Evolutionary conservation across 371 early-diverging fungal species (phyloP).

Genomic region (Rhizopus microsporus): DNA sequence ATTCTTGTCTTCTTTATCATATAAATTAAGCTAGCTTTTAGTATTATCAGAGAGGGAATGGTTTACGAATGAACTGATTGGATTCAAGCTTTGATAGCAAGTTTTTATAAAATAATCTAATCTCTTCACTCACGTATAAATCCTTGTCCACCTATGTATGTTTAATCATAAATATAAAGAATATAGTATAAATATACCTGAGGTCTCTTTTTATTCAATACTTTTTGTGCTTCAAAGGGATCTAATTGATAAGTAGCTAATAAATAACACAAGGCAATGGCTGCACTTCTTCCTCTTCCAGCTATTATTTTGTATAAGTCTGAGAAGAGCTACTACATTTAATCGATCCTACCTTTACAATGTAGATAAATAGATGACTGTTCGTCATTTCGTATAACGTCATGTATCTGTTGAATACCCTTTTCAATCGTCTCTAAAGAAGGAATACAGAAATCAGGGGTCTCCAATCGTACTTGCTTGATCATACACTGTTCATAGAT

Average conservation of each 20-base stretch:
- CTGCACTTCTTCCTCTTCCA: conserved; percentile 50
- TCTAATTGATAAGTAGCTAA: conserved; percentile 33
- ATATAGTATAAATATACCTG: conserved; percentile 26
- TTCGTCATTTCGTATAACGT: conserved; percentile 14
- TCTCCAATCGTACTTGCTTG: conserved; percentile 38
- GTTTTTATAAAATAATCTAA: conserved; percentile 41
- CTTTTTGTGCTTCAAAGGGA: conserved; percentile 29
- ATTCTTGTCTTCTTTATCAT: too few species aligned
- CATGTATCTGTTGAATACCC: conserved; percentile 28
- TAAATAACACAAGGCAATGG: conserved; percentile 44
- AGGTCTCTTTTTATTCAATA: conserved; percentile 32
- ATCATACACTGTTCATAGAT: conserved; percentile 35
- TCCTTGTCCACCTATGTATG: conserved; percentile 37
- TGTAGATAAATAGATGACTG: conserved; percentile 37
- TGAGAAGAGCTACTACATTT: too few species aligned
- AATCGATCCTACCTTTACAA: too few species aligned
- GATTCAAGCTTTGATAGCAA: conserved; percentile 33
- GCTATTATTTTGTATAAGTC: conserved; percentile 24
- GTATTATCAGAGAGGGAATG: not conserved
- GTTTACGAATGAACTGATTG: not conserved
- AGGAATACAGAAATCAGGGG: conserved; percentile 46
- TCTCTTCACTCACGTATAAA: conserved; percentile 34
- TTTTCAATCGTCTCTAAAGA: conserved; percentile 26
- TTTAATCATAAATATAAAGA: not conserved
- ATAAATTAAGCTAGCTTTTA: too few species aligned